A percentile compares a stretch with the other conserved stretches of the same genome.
phyloP scores from a whole-genome alignment of 805 yeast genomes.

The Monosporozyma yasuniensis region DNA sequence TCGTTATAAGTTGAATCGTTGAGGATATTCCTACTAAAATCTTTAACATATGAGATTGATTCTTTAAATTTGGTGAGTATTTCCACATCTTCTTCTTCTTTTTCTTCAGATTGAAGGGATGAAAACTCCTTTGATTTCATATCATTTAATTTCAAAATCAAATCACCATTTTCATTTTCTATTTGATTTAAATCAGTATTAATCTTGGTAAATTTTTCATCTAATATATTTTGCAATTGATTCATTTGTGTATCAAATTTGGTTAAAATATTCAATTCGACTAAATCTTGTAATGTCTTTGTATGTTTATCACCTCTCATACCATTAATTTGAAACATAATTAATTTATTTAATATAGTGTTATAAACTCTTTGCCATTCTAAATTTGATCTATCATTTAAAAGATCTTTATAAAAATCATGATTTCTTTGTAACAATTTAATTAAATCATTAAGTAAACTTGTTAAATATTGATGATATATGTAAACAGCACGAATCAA shows the following conservation, averaged over 20 bases:
- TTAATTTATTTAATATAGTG: neutral
- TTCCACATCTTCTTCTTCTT: conserved; percentile 18
- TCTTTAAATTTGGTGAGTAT: conserved; percentile 24
- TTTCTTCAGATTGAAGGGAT: too few relatives aligned
- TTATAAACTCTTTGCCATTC: neutral
- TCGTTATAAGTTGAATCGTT: conserved; percentile 9
- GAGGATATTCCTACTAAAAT: conserved; percentile 12
- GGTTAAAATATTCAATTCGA: neutral
- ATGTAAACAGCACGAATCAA: neutral
- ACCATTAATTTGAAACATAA: neutral
- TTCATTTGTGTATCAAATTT: neutral
- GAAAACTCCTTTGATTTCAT: neutral
- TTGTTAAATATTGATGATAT: neutral
- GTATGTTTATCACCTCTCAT: neutral
- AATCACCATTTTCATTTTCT: conserved; percentile 3
- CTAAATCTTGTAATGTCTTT: neutral
- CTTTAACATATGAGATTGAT: conserved; percentile 12
- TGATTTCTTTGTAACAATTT: neutral
- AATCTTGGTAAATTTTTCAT: conserved; percentile 10
- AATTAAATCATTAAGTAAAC: neutral
- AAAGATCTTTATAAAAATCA: neutral
- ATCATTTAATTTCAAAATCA: neutral
- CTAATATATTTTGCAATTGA: neutral
- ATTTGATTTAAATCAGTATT: conserved; percentile 12
- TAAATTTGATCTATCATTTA: neutral